Percentiles rank a stretch among this genome's conserved stretches.
These are phyloP conservation scores for Physaria fendleri DNA, from an alignment of 345 rosid genomes.

Conservation along the genomic window DNA sequence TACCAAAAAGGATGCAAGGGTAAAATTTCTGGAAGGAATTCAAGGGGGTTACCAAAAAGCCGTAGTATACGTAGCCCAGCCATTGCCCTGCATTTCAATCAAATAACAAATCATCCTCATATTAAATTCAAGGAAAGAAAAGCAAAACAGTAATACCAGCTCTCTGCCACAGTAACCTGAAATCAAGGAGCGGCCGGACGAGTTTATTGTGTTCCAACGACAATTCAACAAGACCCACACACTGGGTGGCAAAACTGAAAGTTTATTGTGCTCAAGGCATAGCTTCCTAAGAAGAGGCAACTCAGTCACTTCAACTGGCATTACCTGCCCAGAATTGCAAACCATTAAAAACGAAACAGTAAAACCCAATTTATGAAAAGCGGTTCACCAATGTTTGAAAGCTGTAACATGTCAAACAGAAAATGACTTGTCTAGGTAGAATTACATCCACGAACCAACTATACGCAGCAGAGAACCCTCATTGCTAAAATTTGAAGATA, in stretches of 20 bases:
- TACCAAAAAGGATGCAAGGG: conserved; percentile 76
- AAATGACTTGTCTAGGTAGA: neutral
- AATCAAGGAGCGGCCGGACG: conserved; percentile 96
- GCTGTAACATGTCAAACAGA: neutral
- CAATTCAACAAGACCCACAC: conserved; percentile 71
- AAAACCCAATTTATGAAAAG: neutral
- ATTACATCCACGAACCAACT: neutral
- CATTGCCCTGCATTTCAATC: conserved; percentile 78
- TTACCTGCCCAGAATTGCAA: conserved; percentile 39
- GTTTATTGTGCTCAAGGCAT: conserved; percentile 76
- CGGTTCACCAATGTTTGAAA: neutral
- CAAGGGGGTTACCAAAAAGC: conserved; percentile 95
- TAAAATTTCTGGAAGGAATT: conserved; percentile 94
- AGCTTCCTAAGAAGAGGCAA: conserved; percentile 86
- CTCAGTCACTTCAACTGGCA: conserved; percentile 73
- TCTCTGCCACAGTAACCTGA: conserved; percentile 58
- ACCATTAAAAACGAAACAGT: neutral
- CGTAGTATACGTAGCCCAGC: conserved; percentile 74
- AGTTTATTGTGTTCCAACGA: conserved; percentile 96
- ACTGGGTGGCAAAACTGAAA: conserved; percentile 84
- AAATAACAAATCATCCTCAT: conserved; percentile 35
- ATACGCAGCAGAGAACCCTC: neutral
- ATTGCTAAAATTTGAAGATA: too few species aligned
- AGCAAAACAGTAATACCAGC: conserved; percentile 8
- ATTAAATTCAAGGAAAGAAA: conserved; percentile 10